These are phyloP conservation scores for Leucosporidium scottii DNA, from an alignment of 768 basidiomycete genomes.

Conservation along the genomic window DNA sequence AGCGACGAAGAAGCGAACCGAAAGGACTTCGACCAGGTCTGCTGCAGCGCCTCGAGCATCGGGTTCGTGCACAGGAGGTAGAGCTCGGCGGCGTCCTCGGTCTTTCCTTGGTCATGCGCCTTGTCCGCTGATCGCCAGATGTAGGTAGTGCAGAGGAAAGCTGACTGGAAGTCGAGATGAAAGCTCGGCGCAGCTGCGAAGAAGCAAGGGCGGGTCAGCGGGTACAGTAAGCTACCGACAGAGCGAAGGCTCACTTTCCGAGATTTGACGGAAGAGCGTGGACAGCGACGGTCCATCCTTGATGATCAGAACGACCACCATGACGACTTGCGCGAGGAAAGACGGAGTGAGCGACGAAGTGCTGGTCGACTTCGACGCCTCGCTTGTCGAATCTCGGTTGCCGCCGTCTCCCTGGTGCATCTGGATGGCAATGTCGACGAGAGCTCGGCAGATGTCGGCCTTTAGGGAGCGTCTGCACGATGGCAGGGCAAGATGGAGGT, in stretches of 20 bases:
- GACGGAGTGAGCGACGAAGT: not conserved
- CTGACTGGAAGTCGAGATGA: not conserved
- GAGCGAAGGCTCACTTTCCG: not conserved
- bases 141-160: constrained; percentile 8
- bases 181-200: not conserved
- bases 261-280: not conserved
- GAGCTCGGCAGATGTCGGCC: too few species aligned
- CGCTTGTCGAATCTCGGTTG: too few species aligned
- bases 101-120: not conserved
- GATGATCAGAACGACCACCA: too few species aligned
- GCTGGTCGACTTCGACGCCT: too few species aligned
- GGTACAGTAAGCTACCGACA: not conserved
- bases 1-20: not conserved
- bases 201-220: not conserved
- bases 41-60: not conserved
- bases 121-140: constrained; percentile 11
- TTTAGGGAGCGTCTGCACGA: too few species aligned
- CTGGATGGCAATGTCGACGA: too few species aligned
- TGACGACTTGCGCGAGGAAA: not conserved
- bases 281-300: not conserved
- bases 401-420: too few species aligned
- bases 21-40: not conserved
- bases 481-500: too few species aligned
- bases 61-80: not conserved
- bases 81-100: not conserved